Base-by-base conservation (phyloP, 192 early-diverging fungal genomes). In the Neocallimastix lanati region DNA sequence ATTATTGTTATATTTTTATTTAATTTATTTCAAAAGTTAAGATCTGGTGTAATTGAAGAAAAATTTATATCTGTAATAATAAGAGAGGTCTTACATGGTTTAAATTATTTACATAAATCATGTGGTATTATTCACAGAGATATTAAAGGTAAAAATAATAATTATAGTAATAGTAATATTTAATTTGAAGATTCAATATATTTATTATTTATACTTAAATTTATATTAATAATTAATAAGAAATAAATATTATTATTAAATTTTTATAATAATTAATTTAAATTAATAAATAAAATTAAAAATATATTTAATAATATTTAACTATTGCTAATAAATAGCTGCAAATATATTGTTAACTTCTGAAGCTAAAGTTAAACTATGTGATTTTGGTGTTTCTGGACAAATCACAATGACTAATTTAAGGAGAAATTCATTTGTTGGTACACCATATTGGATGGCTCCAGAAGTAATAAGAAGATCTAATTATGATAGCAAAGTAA, bases 41-140 rank as follows among this genome's bases (percentile, higher is more conserved):
- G 90, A 82, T 89, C 92, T 13, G 95, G 95, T 0, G 84, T 88
- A 76, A 90, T 99, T 13, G 95, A 95, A 38, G 98, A 99, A 83
- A 88, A 85, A 78, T 94, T 94, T 84, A 95, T 94, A 30, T 92
- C 94, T 11, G 88, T 96, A 77, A 94, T 99, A 82, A 92, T 92
- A 28, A 88, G 93, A 77, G 95, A 98, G 82, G 92, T 97, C 13
- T 86, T 98, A 77, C 82, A 89, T 76, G 98, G 96, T 7, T 88
- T 99, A n/a, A 87, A 90, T 30, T 99, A 98, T 85, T 86, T 99
- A 76, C 98, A 99, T 83, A 94, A 95, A 78, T 92, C 79, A 27
- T 86, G 92, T 40, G 88, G 91, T 25, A 99, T 99, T 80, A 97
- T 99, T 81, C 97, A 99, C 81, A 88, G 97, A 78, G 97, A 99